Base-by-base conservation (phyloP, 352 stramenopile species). In the Phytophthora nicotianae region DNA sequence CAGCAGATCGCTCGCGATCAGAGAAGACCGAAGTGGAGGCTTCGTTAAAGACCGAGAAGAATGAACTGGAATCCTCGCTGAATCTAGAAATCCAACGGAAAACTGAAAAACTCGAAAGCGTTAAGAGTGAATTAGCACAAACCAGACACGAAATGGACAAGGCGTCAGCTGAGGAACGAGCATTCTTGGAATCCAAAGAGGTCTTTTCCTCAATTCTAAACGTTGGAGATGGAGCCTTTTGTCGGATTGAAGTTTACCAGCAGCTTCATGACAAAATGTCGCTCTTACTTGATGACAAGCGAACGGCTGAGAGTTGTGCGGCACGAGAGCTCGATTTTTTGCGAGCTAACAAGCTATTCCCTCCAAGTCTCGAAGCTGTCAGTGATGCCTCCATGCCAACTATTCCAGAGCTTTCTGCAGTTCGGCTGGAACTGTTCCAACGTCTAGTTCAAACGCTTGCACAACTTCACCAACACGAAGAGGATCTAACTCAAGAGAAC, bases 381-480 rank as follows among this genome's bases (percentile, higher is more conserved):
- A 23, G 14, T 7, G 17, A 37, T 6, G 17, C 6, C 5, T 42
- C 14, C 7, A 26, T 57, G 20, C 52, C 65, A 17, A 26, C 53
- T 4, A 38, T 7, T 14, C 42, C 54, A 7, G 26, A 14, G n/a
- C 5, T 73, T 8, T 73, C 65, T 56, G 43, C 48, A 13, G 41
- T 66, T 60, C 59, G 65, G 2, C 41, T 73, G 14, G 45, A 56
- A 32, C 4, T 62, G 2, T 73, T 73, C 19, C 60, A 70, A 40
- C 59, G 42, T 7, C 49, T 70, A 24, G 53, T 59, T 7, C 42
- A 60, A 32, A 27, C 33, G 11, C 43, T 29, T 20, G 8, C 20
- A 20, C 38, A 21, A 9, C 54, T 70, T 13, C 59, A 23, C 1
- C 33, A 66, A 16, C 38, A 40, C 0, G 40, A 75, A 2, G 32